Conservation (phyloP, 257 asterid species). For the Solanum chilense region DNA sequence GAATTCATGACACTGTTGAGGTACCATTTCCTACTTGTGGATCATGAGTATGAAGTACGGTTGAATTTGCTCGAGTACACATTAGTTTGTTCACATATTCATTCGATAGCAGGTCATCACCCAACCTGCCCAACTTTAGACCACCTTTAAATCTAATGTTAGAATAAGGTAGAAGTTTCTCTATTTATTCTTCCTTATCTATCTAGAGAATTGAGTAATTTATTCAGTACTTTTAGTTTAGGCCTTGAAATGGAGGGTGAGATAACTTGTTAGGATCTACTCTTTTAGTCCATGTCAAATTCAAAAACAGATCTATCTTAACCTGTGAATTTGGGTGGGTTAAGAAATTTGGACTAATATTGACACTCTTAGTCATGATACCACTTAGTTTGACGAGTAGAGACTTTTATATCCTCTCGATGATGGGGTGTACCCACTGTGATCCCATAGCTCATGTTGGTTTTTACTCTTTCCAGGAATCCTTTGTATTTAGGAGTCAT, state of each 20-base stretch:
- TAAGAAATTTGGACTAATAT: background rate
- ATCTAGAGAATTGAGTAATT: background rate
- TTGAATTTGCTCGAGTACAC: background rate
- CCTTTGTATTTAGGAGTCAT: conserved; percentile 77
- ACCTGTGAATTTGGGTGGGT: background rate
- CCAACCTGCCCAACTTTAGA: background rate
- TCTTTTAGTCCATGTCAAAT: background rate
- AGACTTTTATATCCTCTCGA: background rate
- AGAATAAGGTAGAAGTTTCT: background rate
- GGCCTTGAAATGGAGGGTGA: background rate
- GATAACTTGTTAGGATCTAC: background rate
- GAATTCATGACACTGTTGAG: conserved; percentile 97
- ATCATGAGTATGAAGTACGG: background rate
- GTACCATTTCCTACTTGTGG: conserved; percentile 20
- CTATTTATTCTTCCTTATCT: background rate
- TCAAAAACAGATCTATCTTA: background rate
- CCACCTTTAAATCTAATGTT: background rate
- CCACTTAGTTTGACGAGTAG: background rate
- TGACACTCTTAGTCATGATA: background rate
- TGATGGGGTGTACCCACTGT: background rate
- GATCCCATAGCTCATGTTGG: background rate
- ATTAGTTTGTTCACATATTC: background rate
- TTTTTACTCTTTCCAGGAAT: conserved; percentile 50
- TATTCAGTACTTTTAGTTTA: background rate
- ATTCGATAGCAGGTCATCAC: background rate